Evolutionary conservation across 2,329 filamentous ascomycete species (phyloP), one percentile per base, ranked within the genome.

Genomic region (Boeremia exigua): DNA sequence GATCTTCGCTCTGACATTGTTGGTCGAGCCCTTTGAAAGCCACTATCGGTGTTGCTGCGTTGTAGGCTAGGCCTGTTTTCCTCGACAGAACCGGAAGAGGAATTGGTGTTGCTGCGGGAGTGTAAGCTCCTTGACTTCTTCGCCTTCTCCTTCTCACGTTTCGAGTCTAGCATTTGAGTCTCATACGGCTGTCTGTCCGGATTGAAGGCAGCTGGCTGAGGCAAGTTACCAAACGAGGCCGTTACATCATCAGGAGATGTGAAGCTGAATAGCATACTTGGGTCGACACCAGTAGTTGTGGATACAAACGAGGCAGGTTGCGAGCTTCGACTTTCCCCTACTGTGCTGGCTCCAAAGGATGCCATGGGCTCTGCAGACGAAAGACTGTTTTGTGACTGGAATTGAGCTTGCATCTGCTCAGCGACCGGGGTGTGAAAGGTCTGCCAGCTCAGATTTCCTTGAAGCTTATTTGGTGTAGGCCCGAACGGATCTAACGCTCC

Each of bases 31-130:
- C 63, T 72, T 25, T 72, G 66, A 34, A 72, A 68, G 5, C 77
- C 78, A 48, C 76, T 77, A 28, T 78, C 75, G 11, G 80, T 82
- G 49, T 80, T 81, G 65, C 78, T 81, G 48, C 80, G 68, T 49
- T 77, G 77, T 12, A 82, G 62, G 6, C 59, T 65, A 44, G 77
- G 73, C 32, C 65, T 67, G 14, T 60, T 46, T 25, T 63, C 61
- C 6, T 74, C 70, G 14, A 67, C 63, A 2, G 74, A 75, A n/a
- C 70, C 67, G 17, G 70, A 68, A 1, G 77, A 77, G 2, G 76
- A 77, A 10, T 68, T 69, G 4, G 76, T 78, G 33, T 73, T 78
- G 15, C 71, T 74, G 27, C 77, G 74, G 49, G 75, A 72, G 59
- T 77, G 75, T 50, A 75, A 70, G 37, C 67, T 67, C 50, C 66